These are phyloP conservation scores for Fusarium aywerte DNA, from an alignment of 2,329 filamentous ascomycete genomes.

Conservation along the genomic window DNA sequence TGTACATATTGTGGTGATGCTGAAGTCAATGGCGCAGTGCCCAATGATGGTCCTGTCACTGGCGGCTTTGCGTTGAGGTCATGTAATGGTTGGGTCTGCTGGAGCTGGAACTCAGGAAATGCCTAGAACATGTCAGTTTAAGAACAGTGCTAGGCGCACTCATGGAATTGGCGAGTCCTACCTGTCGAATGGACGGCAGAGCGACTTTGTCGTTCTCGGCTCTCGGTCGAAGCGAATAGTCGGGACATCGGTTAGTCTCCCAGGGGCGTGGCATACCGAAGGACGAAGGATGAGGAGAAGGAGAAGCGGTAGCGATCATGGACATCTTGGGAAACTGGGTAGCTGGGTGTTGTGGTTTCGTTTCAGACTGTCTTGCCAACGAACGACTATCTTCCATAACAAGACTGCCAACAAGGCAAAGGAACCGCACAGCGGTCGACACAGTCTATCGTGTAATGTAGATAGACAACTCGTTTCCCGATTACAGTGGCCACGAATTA, in stretches of 20 bases:
- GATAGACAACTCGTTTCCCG: conserved; percentile 6
- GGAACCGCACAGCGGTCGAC: conserved; percentile 38
- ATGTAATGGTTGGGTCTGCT: conserved; percentile 52
- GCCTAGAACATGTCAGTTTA: conserved; percentile 51
- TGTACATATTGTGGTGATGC: conserved; percentile 61
- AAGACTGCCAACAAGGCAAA: conserved; percentile 34
- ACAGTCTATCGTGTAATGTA: conserved; percentile 16
- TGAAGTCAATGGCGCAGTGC: conserved; percentile 44
- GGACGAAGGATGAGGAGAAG: conserved; percentile 54
- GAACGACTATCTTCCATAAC: conserved; percentile 57
- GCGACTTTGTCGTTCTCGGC: conserved; percentile 55
- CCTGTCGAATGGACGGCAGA: conserved; percentile 65
- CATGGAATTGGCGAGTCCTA: conserved; percentile 44
- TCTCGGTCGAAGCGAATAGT: conserved; percentile 51
- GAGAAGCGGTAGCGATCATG: conserved; percentile 60
- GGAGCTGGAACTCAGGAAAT: conserved; percentile 58
- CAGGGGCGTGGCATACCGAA: conserved; percentile 55
- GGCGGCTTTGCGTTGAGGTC: conserved; percentile 46
- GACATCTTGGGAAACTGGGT: conserved; percentile 57
- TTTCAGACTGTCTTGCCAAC: conserved; percentile 47
- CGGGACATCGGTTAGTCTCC: conserved; percentile 52
- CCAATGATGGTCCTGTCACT: conserved; percentile 52
- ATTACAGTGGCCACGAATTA: background rate
- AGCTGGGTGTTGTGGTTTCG: conserved; percentile 42
- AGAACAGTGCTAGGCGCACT: background rate